These are phyloP conservation scores for Epichloe gansuensis DNA, from an alignment of 2,329 filamentous ascomycete species.

Conservation along the genomic window DNA sequence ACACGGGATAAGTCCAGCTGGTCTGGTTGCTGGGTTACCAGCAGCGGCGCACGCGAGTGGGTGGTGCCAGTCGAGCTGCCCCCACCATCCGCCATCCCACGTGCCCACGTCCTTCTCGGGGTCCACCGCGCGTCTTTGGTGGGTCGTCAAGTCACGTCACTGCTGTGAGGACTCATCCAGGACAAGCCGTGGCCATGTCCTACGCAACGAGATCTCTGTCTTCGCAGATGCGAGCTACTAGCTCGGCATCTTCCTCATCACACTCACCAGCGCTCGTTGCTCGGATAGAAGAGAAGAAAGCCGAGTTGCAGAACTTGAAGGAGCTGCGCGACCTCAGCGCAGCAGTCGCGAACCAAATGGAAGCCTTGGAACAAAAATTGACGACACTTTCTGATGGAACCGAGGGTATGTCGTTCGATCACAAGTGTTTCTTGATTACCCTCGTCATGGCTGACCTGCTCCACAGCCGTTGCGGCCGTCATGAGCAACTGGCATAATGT, in stretches of 20 bases:
- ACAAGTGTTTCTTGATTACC: too few relatives aligned
- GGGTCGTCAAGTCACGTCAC: not conserved
- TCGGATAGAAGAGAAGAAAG: conserved; percentile 75
- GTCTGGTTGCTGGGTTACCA: conserved; percentile 21
- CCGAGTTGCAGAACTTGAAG: conserved; percentile 65
- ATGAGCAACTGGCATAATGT: conserved; percentile 83
- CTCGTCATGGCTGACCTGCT: conserved; percentile 12
- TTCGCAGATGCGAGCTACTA: conserved; percentile 54
- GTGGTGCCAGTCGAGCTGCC: conserved; percentile 7
- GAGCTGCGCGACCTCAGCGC: conserved; percentile 69
- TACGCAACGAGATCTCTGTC: conserved; percentile 45
- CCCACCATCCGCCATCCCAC: conserved; percentile 12
- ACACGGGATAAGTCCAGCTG: conserved; percentile 4
- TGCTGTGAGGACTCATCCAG: not conserved
- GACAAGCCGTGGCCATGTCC: conserved; percentile 31
- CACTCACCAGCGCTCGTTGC: conserved; percentile 60
- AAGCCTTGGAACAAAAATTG: conserved; percentile 65
- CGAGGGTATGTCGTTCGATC: conserved; percentile 45
- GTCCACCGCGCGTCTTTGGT: not conserved
- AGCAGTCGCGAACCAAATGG: conserved; percentile 69
- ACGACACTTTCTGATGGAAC: conserved; percentile 68
- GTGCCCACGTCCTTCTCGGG: not conserved
- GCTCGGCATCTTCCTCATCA: conserved; percentile 34
- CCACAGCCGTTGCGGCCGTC: conserved; percentile 65
- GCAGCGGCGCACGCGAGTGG: conserved; percentile 11